These are phyloP conservation scores for Fusarium lyarnte DNA, from an alignment of 2,329 filamentous ascomycete species.

Conservation along the genomic window DNA sequence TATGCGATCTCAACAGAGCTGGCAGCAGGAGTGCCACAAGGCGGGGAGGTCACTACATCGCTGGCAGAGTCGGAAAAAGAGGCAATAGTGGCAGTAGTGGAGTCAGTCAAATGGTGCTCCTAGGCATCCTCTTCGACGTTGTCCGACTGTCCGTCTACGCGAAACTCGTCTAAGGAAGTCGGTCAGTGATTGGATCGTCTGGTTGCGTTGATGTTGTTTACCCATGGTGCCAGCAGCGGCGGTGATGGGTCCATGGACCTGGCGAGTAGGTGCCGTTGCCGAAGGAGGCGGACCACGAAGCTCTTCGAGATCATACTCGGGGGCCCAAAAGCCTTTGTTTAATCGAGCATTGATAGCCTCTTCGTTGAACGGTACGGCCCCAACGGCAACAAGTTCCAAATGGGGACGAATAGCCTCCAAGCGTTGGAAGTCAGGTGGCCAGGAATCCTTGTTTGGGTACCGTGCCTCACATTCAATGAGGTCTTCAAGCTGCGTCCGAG, in stretches of 20 bases:
- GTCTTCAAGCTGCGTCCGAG: not conserved
- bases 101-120: not conserved
- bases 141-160: not conserved
- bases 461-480: not conserved
- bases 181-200: not conserved
- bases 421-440: rapidly evolving
- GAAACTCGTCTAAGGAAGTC: not conserved
- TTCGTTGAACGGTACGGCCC: not conserved
- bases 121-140: not conserved
- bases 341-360: not conserved
- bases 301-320: not conserved
- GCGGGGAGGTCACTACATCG: not conserved
- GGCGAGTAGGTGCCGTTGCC: not conserved
- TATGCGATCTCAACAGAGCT: not conserved
- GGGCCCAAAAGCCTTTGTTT: not conserved
- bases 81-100: not conserved
- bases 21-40: not conserved
- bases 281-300: not conserved
- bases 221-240: not conserved
- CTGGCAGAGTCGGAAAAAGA: not conserved
- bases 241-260: not conserved
- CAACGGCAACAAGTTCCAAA: not conserved
- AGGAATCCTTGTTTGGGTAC: too few relatives aligned
- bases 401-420: not conserved
- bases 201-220: not conserved